Evolutionary conservation across 257 asterid genomes (phyloP).

Genomic region (Nicotiana benthamiana): DNA sequence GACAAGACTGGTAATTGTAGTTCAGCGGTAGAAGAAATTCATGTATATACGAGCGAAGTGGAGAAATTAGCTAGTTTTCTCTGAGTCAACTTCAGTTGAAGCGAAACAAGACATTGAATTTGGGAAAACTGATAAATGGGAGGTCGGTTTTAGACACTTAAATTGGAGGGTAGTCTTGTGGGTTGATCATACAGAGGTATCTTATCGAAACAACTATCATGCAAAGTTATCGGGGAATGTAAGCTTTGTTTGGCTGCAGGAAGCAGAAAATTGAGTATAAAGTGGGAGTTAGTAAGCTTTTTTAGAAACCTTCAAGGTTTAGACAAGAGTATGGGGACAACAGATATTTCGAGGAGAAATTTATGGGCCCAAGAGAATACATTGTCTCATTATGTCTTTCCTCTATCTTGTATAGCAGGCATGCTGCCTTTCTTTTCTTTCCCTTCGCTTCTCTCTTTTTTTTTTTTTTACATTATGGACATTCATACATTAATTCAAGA

Average conservation of each 20-base stretch:
- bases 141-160: not conserved
- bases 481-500: not conserved
- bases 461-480: not conserved
- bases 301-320: not conserved
- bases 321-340: not conserved
- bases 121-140: not conserved
- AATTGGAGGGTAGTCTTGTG: not conserved
- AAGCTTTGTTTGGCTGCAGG: not conserved
- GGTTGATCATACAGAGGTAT: not conserved
- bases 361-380: not conserved
- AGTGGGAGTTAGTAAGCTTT: not conserved
- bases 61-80: constrained; percentile 2
- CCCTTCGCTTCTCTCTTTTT: not conserved
- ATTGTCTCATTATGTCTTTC: not conserved
- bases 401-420: not conserved
- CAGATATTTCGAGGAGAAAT: not conserved
- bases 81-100: not conserved
- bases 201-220: not conserved
- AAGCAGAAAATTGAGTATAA: not conserved
- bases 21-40: not conserved
- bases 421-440: not conserved
- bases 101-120: not conserved
- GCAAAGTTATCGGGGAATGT: not conserved
- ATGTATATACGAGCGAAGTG: not conserved
- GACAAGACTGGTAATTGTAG: not conserved